Evolutionary conservation across 2,329 filamentous ascomycete species (phyloP), one percentile per base, ranked within the genome.

Genomic region (Zymoseptoria pseudotritici): DNA sequence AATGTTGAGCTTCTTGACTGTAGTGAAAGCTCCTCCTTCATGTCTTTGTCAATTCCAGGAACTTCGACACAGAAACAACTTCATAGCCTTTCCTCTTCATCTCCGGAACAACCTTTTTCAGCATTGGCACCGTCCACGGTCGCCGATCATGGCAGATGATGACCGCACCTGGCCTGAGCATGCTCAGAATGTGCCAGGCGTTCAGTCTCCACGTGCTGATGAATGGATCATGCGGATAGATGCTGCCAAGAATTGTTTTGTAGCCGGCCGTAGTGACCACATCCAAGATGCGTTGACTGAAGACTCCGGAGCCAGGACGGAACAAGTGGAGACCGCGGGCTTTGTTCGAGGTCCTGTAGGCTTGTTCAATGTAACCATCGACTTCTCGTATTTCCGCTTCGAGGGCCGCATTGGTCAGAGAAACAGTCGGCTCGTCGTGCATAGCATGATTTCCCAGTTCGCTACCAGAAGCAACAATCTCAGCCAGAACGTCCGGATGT

Each of bases 201-300:
- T 96, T 96, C 56, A 91, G 66, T 64, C 78, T 77, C 66, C 84
- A 81, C 69, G 83, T 86, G 9, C 79, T 79, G 60, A 96, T 87
- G 79, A 95, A 91, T n/a, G 91, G 86, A 76, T 96, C 91, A 76
- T 96, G 91, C 4, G 91, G 91, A 75, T 95, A 96, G 50, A 96
- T 86, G 73, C 86, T 86, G 2, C 91, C 91, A 49, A 96, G 77
- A n/a, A 91, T 87, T 56, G 94, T 79, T 55, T 81, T 79, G 73
- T 90, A 92, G 3, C 86, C 86, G 62, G 91, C 71, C 56, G 75
- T 78, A 36, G 76, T 75, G 7, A 90, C 75, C 42, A 87, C 71
- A 36, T 70, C 70, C 17, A 88, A 79, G 85, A 96, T 92, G 19
- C 82, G 74, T 50, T 78, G 77, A 69, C 82, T 91, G 77, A 96